Percentiles rank a stretch among this genome's conserved stretches.
Evolutionary conservation across 73 alveolate species (phyloP).

Genomic region (Paramecium caudatum): DNA sequence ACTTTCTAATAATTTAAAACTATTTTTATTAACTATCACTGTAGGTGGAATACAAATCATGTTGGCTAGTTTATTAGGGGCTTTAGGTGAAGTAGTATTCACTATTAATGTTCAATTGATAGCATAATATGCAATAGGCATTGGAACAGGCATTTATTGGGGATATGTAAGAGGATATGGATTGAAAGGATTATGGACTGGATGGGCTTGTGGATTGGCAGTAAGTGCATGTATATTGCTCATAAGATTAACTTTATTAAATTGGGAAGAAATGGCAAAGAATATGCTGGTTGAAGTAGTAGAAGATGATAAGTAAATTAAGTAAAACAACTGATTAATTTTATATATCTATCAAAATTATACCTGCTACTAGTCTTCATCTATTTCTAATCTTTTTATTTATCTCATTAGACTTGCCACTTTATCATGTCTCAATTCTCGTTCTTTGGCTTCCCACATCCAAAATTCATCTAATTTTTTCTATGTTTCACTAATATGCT

Average conservation of each 20-base stretch:
- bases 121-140: constrained; percentile 45
- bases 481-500: constrained; percentile 46
- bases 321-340: not conserved
- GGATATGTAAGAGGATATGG: not conserved
- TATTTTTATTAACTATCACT: constrained; percentile 5
- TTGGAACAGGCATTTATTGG: constrained; percentile 45
- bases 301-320: not conserved
- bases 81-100: constrained; percentile 31
- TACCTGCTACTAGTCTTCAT: not conserved
- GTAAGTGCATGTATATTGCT: constrained; percentile 9
- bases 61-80: not conserved
- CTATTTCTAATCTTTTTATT: constrained; percentile 23
- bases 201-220: constrained; percentile 61
- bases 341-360: not conserved
- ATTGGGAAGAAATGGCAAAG: constrained; percentile 19
- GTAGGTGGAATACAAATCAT: constrained; percentile 33
- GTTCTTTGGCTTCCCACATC: constrained; percentile 47
- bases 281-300: not conserved
- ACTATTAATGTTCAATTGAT: constrained; percentile 26
- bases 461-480: constrained; percentile 63
- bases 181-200: constrained; percentile 53
- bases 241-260: not conserved
- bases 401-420: constrained; percentile 23
- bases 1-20: not conserved
- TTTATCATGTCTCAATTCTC: constrained; percentile 45